phyloP scores from a whole-genome alignment of 176 grass and related monocot genomes.

The Oryza meridionalis region DNA sequence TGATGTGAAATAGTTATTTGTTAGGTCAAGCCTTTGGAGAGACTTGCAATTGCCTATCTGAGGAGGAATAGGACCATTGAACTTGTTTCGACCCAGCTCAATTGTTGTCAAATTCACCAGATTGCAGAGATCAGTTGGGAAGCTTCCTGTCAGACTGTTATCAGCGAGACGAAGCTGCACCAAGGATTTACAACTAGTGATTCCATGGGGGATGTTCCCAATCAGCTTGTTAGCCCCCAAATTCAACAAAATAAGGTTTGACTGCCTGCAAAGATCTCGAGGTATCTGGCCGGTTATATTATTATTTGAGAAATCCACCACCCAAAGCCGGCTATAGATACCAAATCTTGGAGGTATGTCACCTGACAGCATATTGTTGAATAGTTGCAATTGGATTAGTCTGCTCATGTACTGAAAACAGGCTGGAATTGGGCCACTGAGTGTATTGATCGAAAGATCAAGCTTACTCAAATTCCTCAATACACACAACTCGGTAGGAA shows the following conservation, averaged over 20 bases:
- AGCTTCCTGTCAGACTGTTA: conserved; percentile 92
- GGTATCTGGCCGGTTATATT: conserved; percentile 87
- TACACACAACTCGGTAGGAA: conserved; percentile 71
- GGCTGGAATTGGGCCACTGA: conserved; percentile 71
- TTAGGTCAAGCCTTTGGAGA: conserved; percentile 80
- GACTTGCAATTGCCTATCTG: conserved; percentile 77
- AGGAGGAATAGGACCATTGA: conserved; percentile 86
- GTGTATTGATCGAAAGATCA: conserved; percentile 94
- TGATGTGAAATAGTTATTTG: conserved; percentile 89
- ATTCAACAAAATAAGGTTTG: conserved; percentile 95
- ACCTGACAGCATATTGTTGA: conserved; percentile 79
- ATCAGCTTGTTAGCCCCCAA: conserved; percentile 76
- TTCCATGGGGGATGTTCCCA: conserved; percentile 82
- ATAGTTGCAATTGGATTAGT: conserved; percentile 87
- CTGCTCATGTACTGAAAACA: conserved; percentile 85
- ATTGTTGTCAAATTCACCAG: conserved; percentile 87
- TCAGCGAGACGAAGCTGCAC: conserved; percentile 76
- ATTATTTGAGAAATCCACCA: conserved; percentile 96
- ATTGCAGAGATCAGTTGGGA: conserved; percentile 77
- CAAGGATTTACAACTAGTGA: conserved; percentile 89
- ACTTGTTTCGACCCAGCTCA: conserved; percentile 80
- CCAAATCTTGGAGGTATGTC: conserved; percentile 85
- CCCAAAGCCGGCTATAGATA: conserved; percentile 84
- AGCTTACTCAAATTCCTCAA: conserved; percentile 86
- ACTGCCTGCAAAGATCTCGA: conserved; percentile 73